These are phyloP conservation scores for Zygosaccharomyces lentus DNA, from an alignment of 805 yeast genomes.

Conservation along the genomic window DNA sequence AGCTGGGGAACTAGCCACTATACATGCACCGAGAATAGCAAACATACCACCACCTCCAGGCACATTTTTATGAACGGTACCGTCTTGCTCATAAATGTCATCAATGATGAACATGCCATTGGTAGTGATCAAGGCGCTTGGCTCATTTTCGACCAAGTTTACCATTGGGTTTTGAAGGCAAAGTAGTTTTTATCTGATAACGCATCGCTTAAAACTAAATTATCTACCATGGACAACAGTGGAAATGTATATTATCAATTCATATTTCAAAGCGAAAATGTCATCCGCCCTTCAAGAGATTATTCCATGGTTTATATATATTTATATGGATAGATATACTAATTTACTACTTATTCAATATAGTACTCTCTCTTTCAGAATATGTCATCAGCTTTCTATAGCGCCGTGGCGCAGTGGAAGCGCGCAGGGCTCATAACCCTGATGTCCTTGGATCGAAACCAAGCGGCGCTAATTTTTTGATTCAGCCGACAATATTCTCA, in stretches of 20 bases:
- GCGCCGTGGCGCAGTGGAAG: constrained; percentile 99
- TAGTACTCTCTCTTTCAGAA: not conserved
- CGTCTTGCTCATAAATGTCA: constrained; percentile 50
- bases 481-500: too few relatives aligned
- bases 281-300: not conserved
- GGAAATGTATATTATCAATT: too few relatives aligned
- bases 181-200: not conserved
- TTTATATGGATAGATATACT: too few relatives aligned
- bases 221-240: not conserved
- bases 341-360: too few relatives aligned
- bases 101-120: constrained; percentile 90
- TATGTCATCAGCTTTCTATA: constrained; percentile 22
- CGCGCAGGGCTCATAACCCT: constrained; percentile 99
- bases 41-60: constrained; percentile 91
- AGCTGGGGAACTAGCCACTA: constrained; percentile 40
- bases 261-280: too few relatives aligned
- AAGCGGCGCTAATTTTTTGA: constrained; percentile 65
- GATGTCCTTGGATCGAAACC: constrained; percentile 97
- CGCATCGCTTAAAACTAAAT: not conserved
- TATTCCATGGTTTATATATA: not conserved
- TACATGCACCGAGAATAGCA: constrained; percentile 69
- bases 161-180: not conserved
- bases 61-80: constrained; percentile 42
- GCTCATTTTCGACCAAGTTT: not conserved
- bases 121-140: constrained; percentile 46